Conservation (phyloP, 1,139 yeast genomes). For the Arxiozyma heterogenica region DNA sequence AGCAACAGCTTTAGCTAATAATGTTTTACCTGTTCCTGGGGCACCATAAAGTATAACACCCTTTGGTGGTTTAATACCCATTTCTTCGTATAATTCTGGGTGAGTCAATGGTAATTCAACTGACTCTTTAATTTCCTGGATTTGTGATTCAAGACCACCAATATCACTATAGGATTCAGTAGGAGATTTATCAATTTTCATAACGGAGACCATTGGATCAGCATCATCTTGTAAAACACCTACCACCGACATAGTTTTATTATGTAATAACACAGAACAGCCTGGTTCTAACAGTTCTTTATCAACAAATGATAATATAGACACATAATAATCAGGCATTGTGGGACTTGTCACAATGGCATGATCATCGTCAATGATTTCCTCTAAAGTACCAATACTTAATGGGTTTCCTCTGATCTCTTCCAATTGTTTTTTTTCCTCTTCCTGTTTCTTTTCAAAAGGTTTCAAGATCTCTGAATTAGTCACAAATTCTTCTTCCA, state of each 20-base stretch:
- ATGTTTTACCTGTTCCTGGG: conserved; percentile 98
- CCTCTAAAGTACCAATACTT: conserved; percentile 95
- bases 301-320: conserved; percentile 94
- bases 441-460: conserved; percentile 92
- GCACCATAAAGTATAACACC: conserved; percentile 98
- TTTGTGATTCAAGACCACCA: conserved; percentile 93
- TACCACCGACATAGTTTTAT: conserved; percentile 87
- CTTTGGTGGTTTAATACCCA: conserved; percentile 99
- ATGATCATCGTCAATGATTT: conserved; percentile 95
- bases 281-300: conserved; percentile 95
- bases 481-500: conserved; percentile 94
- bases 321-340: conserved; percentile 94
- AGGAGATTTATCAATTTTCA: conserved; percentile 97
- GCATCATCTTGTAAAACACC: conserved; percentile 96
- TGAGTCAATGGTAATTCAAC: conserved; percentile 96
- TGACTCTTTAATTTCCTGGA: conserved; percentile 96
- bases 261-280: conserved; percentile 92
- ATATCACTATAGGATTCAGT: conserved; percentile 94
- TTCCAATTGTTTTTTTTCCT: conserved; percentile 89
- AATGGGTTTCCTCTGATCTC: conserved; percentile 94
- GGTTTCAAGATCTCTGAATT: conserved; percentile 94
- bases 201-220: conserved; percentile 94
- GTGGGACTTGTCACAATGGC: conserved; percentile 95
- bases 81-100: conserved; percentile 95
- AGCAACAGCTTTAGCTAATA: conserved; percentile 96